Evolutionary conservation across 2,329 filamentous ascomycete species (phyloP), one percentile per base, ranked within the genome.

Genomic region (Gaeumannomyces sp.): DNA sequence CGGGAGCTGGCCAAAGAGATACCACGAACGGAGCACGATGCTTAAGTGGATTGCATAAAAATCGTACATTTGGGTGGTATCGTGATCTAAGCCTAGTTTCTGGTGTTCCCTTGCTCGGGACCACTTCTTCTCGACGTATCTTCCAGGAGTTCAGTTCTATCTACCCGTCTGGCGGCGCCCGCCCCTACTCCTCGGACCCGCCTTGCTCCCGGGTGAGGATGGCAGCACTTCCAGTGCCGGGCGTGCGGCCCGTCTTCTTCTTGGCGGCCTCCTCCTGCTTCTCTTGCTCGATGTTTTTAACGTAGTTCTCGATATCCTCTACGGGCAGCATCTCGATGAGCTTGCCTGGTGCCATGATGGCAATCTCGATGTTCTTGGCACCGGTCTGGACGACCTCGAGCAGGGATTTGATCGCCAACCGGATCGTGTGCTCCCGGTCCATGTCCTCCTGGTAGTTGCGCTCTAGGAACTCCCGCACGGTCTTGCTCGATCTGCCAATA

Each of bases 321-420:
- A 94, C 90, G 2, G 93, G 92, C 71, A 99, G 85, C 88, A 97
- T 93, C 83, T 98, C 93, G 68, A 99, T 87, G 22, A 85, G 78
- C 83, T 97, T 93, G 63, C 92, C 93, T 8, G 95, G 93, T 10
- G 92, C 91, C 93, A 98, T 97, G 75, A 99, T 89, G 66, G 96
- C 95, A 74, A 99, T 98, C 81, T 99, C 95, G 73, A 99, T 99
- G 80, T 99, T 99, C 88, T 99, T 99, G 64, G 95, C 95, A 68
- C 95, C 95, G 3, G 95, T 99, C 80, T 99, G 95, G 68, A 99
- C 95, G 64, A 99, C 95, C 79, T 99, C 95, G 67, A 99, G 83
- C 69, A 99, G 85, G 56, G 95, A 99, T 84, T 99, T 99, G 83
- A 99, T 96, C 10, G 95, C 95, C 72, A 99, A 84, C 76, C 96